Percentiles rank a stretch among this genome's conserved stretches.
phyloP scores from a whole-genome alignment of 2,329 filamentous ascomycete species.

The Trichophyton equinum region DNA sequence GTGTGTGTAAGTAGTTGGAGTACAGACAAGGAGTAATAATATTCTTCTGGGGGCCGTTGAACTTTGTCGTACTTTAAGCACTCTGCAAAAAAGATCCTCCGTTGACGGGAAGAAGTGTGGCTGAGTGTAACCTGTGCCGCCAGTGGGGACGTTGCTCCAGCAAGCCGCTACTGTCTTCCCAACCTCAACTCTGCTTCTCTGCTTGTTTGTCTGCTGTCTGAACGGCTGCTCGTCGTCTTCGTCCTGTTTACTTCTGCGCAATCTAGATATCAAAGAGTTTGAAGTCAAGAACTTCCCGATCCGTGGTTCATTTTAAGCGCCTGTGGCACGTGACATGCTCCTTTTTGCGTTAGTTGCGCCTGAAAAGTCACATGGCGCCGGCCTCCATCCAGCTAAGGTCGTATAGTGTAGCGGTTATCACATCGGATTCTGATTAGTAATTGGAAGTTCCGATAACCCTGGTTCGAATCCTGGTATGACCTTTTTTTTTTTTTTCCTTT shows the following conservation, averaged over 20 bases:
- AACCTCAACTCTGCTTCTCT: neutral
- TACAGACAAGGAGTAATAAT: neutral
- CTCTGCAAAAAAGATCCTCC: conserved; percentile 1
- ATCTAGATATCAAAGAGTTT: neutral
- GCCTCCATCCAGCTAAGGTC: neutral
- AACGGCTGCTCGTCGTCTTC: neutral
- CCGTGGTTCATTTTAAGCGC: neutral
- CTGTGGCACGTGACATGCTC: neutral
- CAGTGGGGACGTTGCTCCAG: neutral
- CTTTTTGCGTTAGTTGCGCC: too few relatives aligned
- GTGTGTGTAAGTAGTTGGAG: neutral
- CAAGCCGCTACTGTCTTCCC: too few relatives aligned
- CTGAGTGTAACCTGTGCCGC: neutral
- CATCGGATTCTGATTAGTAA: conserved; percentile 4
- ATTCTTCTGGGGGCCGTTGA: conserved; percentile 1
- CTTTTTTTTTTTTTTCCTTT: neutral
- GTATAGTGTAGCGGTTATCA: conserved; percentile 4
- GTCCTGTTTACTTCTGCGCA: neutral
- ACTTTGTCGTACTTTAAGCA: conserved; percentile 2
- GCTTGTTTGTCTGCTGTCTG: neutral
- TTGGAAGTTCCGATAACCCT: conserved; percentile 3
- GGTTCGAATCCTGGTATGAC: conserved; percentile 4
- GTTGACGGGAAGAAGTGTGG: neutral
- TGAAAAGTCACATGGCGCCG: neutral
- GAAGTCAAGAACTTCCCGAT: conserved; percentile 4